Conservation (phyloP, 1,284 basidiomycete species). For the Ustilago shanxiensis region DNA sequence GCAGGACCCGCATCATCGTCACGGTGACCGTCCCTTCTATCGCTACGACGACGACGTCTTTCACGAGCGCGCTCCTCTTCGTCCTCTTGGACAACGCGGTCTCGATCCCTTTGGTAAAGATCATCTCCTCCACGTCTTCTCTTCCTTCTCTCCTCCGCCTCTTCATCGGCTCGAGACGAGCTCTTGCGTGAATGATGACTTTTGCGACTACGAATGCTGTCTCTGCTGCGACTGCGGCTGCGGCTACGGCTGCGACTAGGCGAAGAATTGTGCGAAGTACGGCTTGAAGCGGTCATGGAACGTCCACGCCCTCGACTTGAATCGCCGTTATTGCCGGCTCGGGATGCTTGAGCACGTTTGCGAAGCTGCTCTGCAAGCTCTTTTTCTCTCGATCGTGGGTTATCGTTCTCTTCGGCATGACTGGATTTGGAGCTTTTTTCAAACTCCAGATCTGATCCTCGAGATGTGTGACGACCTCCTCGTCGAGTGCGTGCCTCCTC, state of each 20-base stretch:
- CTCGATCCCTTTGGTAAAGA: slow-evolving; percentile 59
- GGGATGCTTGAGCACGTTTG: slow-evolving; percentile 54
- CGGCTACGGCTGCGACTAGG: slow-evolving; percentile 30
- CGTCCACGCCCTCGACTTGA: slow-evolving; percentile 24
- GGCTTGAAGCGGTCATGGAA: slow-evolving; percentile 30
- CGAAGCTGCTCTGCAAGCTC: slow-evolving; percentile 66
- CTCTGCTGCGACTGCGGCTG: slow-evolving; percentile 33
- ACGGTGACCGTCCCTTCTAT: slow-evolving; percentile 39
- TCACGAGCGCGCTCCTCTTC: slow-evolving; percentile 71
- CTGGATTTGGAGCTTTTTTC: slow-evolving; percentile 20
- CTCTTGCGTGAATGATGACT: slow-evolving; percentile 39
- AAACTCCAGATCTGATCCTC: slow-evolving; percentile 33
- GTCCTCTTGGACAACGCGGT: slow-evolving; percentile 37
- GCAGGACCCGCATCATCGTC: slow-evolving; percentile 23
- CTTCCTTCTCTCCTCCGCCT: slow-evolving; percentile 61
- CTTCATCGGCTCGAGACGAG: slow-evolving; percentile 59
- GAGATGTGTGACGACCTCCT: slow-evolving; percentile 26
- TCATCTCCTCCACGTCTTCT: slow-evolving; percentile 56
- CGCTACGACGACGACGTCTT: slow-evolving; percentile 50
- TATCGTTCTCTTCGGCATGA: slow-evolving; percentile 14
- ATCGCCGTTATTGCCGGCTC: slow-evolving; percentile 19
- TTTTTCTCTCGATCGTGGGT: slow-evolving; percentile 52
- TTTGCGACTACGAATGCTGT: slow-evolving; percentile 28
- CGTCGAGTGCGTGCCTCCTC: slow-evolving; percentile 56
- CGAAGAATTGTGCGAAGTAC: slow-evolving; percentile 32